Conservation (phyloP, 805 yeast species). For the Hanseniaspora singularis region DNA sequence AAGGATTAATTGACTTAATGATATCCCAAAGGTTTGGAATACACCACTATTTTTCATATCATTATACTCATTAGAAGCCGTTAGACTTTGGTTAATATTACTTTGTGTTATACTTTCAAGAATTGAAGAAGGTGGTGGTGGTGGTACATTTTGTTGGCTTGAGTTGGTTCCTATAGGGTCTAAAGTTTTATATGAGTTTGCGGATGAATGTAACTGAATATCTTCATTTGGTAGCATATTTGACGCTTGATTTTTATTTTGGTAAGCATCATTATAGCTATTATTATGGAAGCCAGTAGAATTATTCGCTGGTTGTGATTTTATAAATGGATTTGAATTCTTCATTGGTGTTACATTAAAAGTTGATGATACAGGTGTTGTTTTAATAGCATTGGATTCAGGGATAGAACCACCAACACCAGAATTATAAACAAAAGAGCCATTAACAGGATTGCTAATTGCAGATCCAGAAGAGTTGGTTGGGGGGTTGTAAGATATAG, state of each 20-base stretch:
- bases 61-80: slow-evolving; percentile 15
- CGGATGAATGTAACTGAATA: slow-evolving; percentile 16
- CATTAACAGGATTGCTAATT: slow-evolving; percentile 26
- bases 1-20: slow-evolving; percentile 64
- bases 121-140: slow-evolving; percentile 13
- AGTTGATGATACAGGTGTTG: slow-evolving; percentile 12
- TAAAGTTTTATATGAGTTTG: slow-evolving; percentile 18
- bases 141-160: slow-evolving; percentile 10
- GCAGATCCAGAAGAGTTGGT: slow-evolving; percentile 25
- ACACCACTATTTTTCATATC: not conserved
- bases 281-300: slow-evolving; percentile 19
- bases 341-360: slow-evolving; percentile 12
- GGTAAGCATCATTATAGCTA: slow-evolving; percentile 27
- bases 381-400: slow-evolving; percentile 10
- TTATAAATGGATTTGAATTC: slow-evolving; percentile 13
- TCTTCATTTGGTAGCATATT: no score
- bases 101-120: slow-evolving; percentile 6
- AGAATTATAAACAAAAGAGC: slow-evolving; percentile 28
- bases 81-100: not conserved
- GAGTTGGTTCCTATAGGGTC: slow-evolving; percentile 11
- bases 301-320: not conserved
- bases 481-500: slow-evolving; percentile 16
- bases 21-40: slow-evolving; percentile 63
- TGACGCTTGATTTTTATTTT: no score
- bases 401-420: slow-evolving; percentile 17